Evolutionary conservation across 805 yeast genomes (phyloP).

Genomic region (Kodamaea fukazawae): DNA sequence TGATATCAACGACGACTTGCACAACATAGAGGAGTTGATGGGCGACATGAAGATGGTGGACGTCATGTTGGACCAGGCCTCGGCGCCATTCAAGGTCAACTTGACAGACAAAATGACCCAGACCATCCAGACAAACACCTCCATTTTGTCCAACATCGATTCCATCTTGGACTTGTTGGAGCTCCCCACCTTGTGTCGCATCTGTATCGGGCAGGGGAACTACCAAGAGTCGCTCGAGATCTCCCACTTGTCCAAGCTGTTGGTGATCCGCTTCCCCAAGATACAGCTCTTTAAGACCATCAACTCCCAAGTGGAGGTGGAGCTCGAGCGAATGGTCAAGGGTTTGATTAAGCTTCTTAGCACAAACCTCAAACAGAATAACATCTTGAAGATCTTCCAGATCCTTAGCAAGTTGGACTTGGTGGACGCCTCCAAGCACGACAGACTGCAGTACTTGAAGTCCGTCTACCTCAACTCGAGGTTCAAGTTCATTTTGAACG

Average conservation of each 20-base stretch:
- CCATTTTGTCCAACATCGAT: slow-evolving; percentile 60
- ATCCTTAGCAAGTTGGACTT: slow-evolving; percentile 69
- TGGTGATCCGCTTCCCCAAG: slow-evolving; percentile 67
- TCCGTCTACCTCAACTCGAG: slow-evolving; percentile 66
- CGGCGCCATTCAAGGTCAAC: slow-evolving; percentile 15
- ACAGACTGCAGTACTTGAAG: slow-evolving; percentile 31
- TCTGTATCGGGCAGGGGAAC: slow-evolving; percentile 84
- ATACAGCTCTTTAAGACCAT: slow-evolving; percentile 50
- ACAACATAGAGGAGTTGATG: slow-evolving; percentile 23
- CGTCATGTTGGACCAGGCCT: slow-evolving; percentile 11
- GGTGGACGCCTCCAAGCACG: slow-evolving; percentile 10
- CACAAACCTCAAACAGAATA: slow-evolving; percentile 76
- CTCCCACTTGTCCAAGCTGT: slow-evolving; percentile 66
- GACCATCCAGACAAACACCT: slow-evolving; percentile 23
- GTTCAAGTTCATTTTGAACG: slow-evolving; percentile 61
- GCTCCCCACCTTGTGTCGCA: slow-evolving; percentile 74
- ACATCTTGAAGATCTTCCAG: slow-evolving; percentile 72
- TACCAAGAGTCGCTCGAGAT: slow-evolving; percentile 89
- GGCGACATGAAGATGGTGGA: slow-evolving; percentile 4
- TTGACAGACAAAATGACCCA: slow-evolving; percentile 21
- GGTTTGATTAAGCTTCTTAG: slow-evolving; percentile 67
- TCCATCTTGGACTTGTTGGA: slow-evolving; percentile 75
- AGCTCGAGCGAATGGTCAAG: slow-evolving; percentile 62
- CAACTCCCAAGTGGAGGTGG: slow-evolving; percentile 50
- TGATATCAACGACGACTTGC: slow-evolving; percentile 34